Evolutionary conservation across 129 eudicot genomes (phyloP), one percentile per base, ranked within the genome.

Genomic region (Ambrosia trifida): DNA sequence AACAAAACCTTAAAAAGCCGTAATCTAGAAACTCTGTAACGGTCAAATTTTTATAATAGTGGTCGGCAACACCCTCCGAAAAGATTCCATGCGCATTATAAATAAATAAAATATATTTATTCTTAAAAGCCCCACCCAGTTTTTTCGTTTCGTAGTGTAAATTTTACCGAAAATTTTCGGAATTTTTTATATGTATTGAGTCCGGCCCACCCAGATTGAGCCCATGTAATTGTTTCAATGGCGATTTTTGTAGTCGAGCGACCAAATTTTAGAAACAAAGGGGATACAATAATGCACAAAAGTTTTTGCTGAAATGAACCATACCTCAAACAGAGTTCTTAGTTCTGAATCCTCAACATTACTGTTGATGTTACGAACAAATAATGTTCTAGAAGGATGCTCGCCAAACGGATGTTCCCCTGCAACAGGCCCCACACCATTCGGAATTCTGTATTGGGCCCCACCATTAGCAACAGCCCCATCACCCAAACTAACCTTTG

Each of bases 391-490:
- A 0, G 99, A 95, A 66, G 99, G 99, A 76, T 95, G 96, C 75
- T 90, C 99, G 18, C 99, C 99, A 75, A 68, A 78, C 6, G 98
- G 98, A 73, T 89, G 98, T 73, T 93, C 96, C 58, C 96, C 96
- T 31, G 81, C 90, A 69, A 87, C 80, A 12, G 91, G 60, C 50
- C 96, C 96, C 3, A 36, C 72, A 4, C 86, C 86, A 80, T 84
- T 88, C 4, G 82, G 19, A 45, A 81, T 68, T 53, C 41, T 80
- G 32, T 31, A 79, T 51, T 74, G 86, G 49, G 82, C 70, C 32
- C 81, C 74, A 40, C 90, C 86, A 33, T 80, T 86, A 54, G 84
- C 80, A 33, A 31, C 51, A 66, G 72, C 68, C 70, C 96, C 91
- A 50, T 89, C 96, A 72, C 81, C 63, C 33, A 80, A 68, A 78